Base-by-base conservation (phyloP, 1,284 basidiomycete species). In the Athelia sp. region DNA sequence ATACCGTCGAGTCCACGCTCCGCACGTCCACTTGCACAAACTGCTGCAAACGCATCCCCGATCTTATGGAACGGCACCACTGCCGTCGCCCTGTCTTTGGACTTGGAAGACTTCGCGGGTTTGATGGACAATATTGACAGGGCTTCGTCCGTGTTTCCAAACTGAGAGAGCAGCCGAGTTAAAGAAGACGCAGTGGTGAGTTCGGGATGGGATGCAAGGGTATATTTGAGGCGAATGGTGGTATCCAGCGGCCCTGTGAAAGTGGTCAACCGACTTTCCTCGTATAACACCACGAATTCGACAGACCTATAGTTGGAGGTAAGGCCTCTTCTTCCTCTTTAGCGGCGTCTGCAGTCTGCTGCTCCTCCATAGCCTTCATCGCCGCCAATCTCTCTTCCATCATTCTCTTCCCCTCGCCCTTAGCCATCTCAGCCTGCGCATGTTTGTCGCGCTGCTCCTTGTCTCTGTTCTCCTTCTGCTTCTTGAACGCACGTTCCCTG, bases 401-500 rank as follows among this genome's bases (percentile, higher is more conserved):
- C 63, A 93, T 58, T 52, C 73, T 72, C 51, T 82, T 73, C 0
- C 92, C 92, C 47, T 85, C 84, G 48, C 91, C 90, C 64, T 87
- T 90, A 52, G 94, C 83, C 29, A 73, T 73, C 59, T 90, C 87
- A 23, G 80, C 81, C 60, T 91, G 87, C 4, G 78, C 74, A 61
- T 76, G 79, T 43, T 73, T 69, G 29, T 72, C 73, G 10, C 71
- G 69, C 60, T 81, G 78, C 58, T 83, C 78, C 54, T 75, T 70
- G 55, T 79, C 75, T 52, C 81, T 79, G 42, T 83, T 84, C 46
- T 79, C 58, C 52, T 79, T 78, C 1, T 82, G 75, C 62, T 84
- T 85, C 70, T 93, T 93, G 63, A 87, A 84, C 8, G 79, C 84
- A 34, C 83, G 79, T 60, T 97, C 94, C 21, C 87, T 76, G 53